phyloP scores from a whole-genome alignment of 352 stramenopile genomes.

The Globisporangium splendens region DNA sequence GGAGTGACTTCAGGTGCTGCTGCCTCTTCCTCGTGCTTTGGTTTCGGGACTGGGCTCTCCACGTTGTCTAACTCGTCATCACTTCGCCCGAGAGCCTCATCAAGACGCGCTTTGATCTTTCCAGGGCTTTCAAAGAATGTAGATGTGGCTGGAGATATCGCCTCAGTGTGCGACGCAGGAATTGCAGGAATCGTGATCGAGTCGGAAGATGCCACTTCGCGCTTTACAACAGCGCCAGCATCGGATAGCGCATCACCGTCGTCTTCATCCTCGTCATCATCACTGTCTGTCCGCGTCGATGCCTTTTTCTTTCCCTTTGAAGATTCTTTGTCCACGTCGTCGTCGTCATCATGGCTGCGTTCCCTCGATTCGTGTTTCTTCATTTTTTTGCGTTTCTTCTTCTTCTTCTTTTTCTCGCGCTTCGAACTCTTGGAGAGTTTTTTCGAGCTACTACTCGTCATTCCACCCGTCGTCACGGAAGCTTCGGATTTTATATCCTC shows the following conservation, averaged over 20 bases:
- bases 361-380: conserved; percentile 28
- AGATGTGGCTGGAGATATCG: conserved; percentile 18
- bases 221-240: conserved; percentile 1
- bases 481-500: conserved; percentile 23
- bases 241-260: not conserved
- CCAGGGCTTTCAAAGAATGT: conserved; percentile 43
- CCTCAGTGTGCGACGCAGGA: conserved; percentile 3
- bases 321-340: conserved; percentile 27
- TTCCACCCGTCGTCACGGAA: conserved; percentile 23
- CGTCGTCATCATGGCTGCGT: conserved; percentile 14
- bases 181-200: conserved; percentile 5
- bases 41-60: conserved; percentile 4
- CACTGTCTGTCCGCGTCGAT: conserved; percentile 6
- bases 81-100: conserved; percentile 46
- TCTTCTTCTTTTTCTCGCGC: conserved; percentile 49
- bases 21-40: not conserved
- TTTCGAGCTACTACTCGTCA: conserved; percentile 23
- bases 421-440: conserved; percentile 33
- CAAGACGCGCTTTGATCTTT: conserved; percentile 45
- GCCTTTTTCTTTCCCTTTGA: conserved; percentile 19
- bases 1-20: not conserved
- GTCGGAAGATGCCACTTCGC: conserved; percentile 1
- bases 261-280: conserved; percentile 13
- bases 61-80: conserved; percentile 42
- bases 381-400: conserved; percentile 53